Conservation (phyloP, 129 eudicot species). For the Cynara cardunculus region DNA sequence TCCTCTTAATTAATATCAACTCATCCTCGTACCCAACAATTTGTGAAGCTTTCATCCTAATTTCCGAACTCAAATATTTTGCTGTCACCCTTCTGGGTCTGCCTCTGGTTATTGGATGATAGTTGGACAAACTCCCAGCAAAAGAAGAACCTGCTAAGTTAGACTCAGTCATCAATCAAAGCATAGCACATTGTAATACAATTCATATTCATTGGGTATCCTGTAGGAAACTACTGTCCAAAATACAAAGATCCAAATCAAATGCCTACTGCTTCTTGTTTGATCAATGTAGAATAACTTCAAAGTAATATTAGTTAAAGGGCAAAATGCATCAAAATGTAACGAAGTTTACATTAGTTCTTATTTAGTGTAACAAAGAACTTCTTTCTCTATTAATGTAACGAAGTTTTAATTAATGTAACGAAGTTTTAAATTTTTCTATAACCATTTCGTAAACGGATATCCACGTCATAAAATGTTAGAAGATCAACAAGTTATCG, state of each 20-base stretch:
- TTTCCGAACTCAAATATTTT: conserved; percentile 16
- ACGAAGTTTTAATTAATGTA: background rate
- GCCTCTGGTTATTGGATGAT: conserved; percentile 16
- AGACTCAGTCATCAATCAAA: conserved; percentile 10
- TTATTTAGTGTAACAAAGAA: background rate
- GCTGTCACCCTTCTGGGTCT: conserved; percentile 25
- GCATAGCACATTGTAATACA: background rate
- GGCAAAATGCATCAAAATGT: background rate
- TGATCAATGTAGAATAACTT: conserved; percentile 9
- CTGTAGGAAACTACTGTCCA: background rate
- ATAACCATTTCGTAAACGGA: background rate
- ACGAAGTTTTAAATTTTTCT: too few species aligned
- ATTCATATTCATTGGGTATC: background rate
- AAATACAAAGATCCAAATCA: background rate
- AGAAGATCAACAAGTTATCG: background rate
- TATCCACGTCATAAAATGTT: background rate
- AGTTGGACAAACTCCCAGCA: conserved; percentile 24
- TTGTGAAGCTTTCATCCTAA: conserved; percentile 26
- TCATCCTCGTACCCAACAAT: conserved; percentile 22
- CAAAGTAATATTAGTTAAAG: background rate
- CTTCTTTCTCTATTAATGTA: background rate
- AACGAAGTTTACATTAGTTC: background rate
- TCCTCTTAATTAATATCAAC: conserved; percentile 37
- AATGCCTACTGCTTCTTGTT: conserved; percentile 8
- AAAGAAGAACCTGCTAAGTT: conserved; percentile 34